Base-by-base conservation (phyloP, 495 filamentous ascomycete genomes). In the Pyronema domesticum region DNA sequence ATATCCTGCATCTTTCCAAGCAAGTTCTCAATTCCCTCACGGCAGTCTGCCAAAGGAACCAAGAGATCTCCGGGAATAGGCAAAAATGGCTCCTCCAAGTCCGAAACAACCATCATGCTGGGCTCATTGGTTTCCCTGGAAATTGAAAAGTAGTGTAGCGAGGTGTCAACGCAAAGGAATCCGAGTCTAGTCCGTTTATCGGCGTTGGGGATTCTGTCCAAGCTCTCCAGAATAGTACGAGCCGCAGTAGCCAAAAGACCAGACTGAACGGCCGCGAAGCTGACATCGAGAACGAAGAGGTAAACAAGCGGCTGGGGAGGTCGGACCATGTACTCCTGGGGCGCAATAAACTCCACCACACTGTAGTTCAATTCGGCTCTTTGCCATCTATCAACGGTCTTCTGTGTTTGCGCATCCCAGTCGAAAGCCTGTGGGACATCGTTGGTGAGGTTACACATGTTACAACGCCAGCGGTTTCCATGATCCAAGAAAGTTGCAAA, bases 361-460 rank as follows among this genome's bases (percentile, higher is more conserved):
- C 86, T 76, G 63, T 95, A 80, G 69, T 96, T 98, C 50, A 98
- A 76, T 65, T 98, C 91, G 17, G 85, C 74, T 55, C 91, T 75
- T 67, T 89, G 78, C 77, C 91, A 87, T 60, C 91, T 71, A 66
- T 98, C 93, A 18, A 91, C 78, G 23, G 79, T 81, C 74, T 89
- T 88, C 68, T 95, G 89, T 48, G 85, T 71, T 11, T 86, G 80
- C 37, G 84, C 79, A 70, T 98, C 93, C 91, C 91, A 98, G 68
- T 98, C 91, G 58, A 96, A 98, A 5, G 88, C 89, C 70, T 96
- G 93, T 7, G 91, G 91, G 13, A 98, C 93, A 63, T 98, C 91
- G 65, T 96, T 98, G 53, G 89, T 95, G 54, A 98, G 73, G 68
- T 95, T 95, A 66, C 91, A 98, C 89, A 98, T 96, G 70, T 98